phyloP scores from a whole-genome alignment of 768 basidiomycete species.

The Podaxis carcinomalis region DNA sequence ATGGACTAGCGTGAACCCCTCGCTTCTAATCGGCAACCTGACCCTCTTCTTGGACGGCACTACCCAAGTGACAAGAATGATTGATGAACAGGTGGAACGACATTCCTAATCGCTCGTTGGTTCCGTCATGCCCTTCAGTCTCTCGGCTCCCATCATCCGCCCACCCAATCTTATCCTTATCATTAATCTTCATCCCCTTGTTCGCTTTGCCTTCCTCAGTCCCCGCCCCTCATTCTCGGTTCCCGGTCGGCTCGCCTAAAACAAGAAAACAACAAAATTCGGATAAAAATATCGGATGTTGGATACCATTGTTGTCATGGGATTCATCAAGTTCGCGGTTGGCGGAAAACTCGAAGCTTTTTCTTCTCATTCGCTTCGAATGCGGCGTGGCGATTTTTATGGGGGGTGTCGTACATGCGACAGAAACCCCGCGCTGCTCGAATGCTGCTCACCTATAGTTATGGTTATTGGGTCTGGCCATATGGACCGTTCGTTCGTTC shows the following conservation, averaged over 20 bases:
- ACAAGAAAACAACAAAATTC: neutral
- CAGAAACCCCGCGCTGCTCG: neutral
- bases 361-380: neutral
- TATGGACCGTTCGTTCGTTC: neutral
- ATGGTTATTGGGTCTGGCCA: neutral
- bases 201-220: neutral
- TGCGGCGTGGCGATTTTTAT: neutral
- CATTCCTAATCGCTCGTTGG: neutral
- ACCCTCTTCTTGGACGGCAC: neutral
- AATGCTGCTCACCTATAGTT: neutral
- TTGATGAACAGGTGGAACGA: neutral
- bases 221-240: neutral
- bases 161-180: neutral
- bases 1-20: neutral
- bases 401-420: neutral
- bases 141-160: neutral
- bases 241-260: neutral
- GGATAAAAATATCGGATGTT: neutral
- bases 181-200: neutral
- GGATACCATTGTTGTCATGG: neutral
- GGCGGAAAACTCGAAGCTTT: neutral
- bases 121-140: neutral
- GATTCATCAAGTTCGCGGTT: neutral
- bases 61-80: neutral
- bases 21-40: neutral